phyloP scores from a whole-genome alignment of 176 grass and related monocot genomes.

The Pharus latifolius region DNA sequence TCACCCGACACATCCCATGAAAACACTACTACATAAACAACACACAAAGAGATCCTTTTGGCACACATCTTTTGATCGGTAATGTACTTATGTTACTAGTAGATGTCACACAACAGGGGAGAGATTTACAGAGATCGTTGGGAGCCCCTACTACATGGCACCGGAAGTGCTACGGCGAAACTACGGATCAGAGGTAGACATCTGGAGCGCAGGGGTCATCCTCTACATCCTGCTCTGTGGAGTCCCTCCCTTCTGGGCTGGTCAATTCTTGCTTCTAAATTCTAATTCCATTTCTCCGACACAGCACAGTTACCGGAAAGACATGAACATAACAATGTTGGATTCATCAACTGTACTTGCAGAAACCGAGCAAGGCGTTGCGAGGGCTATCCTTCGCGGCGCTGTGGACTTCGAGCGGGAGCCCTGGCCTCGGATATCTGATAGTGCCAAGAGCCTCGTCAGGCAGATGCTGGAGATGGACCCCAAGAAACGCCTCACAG shows the following conservation, averaged over 20 bases:
- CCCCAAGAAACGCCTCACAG: constrained; percentile 47
- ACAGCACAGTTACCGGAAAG: background rate
- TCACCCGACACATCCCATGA: too few species aligned
- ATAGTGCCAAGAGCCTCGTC: constrained; percentile 56
- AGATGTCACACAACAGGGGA: too few species aligned
- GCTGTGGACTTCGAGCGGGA: constrained; percentile 42
- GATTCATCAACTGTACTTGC: background rate
- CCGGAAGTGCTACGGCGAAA: constrained; percentile 47
- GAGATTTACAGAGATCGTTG: constrained; percentile 53
- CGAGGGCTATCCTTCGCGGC: constrained; percentile 52
- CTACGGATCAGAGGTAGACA: constrained; percentile 52
- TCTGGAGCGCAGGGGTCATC: constrained; percentile 59
- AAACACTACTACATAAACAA: too few species aligned
- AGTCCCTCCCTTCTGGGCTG: constrained; percentile 51
- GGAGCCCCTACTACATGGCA: constrained; percentile 65
- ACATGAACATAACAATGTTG: too few species aligned
- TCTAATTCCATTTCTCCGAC: background rate
- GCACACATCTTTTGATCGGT: too few species aligned
- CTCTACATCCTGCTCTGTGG: constrained; percentile 66
- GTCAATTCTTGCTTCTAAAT: background rate
- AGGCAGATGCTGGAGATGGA: constrained; percentile 56
- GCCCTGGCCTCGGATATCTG: constrained; percentile 63
- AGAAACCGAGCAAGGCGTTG: constrained; percentile 75
- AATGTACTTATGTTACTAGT: too few species aligned
- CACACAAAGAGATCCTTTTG: too few species aligned